Percentiles rank a stretch among this genome's conserved stretches.
Evolutionary conservation across 331 rosid genomes (phyloP).

Genomic region (Rhamnella rubrinervis): DNA sequence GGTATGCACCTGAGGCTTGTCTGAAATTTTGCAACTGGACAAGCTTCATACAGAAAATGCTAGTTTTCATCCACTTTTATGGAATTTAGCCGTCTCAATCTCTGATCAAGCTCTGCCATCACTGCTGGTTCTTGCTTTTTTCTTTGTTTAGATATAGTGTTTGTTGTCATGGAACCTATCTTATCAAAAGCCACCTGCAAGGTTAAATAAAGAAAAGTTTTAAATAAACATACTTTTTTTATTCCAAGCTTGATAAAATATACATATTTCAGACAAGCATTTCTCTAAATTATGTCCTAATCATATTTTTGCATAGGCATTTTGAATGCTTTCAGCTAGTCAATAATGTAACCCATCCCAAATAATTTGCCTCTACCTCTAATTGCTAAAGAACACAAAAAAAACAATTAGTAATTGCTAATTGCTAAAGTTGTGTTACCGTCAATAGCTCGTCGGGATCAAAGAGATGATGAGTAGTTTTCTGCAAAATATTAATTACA

Average conservation of each 20-base stretch:
- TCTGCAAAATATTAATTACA: constrained; percentile 76
- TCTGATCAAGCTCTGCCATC: constrained; percentile 91
- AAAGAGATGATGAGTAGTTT: constrained; percentile 85
- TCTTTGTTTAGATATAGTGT: constrained; percentile 89
- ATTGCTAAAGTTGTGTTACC: constrained; percentile 33
- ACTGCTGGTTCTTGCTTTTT: constrained; percentile 98
- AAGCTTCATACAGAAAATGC: constrained; percentile 16
- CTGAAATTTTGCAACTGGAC: constrained; percentile 33
- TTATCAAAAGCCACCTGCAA: constrained; percentile 94
- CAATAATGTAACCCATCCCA: neutral
- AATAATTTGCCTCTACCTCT: neutral
- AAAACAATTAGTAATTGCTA: neutral
- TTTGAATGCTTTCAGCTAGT: neutral
- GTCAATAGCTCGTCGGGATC: constrained; percentile 94
- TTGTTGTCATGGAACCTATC: constrained; percentile 94
- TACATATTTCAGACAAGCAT: neutral
- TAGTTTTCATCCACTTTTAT: constrained; percentile 51
- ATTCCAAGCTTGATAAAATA: neutral
- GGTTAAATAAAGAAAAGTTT: neutral
- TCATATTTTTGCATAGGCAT: neutral
- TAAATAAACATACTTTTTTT: neutral
- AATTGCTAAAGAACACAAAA: neutral
- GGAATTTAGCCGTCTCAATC: constrained; percentile 76
- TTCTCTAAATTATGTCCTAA: neutral
- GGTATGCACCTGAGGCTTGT: constrained; percentile 26